phyloP scores from a whole-genome alignment of 441 rosid species.

The Erodium trifolium region DNA sequence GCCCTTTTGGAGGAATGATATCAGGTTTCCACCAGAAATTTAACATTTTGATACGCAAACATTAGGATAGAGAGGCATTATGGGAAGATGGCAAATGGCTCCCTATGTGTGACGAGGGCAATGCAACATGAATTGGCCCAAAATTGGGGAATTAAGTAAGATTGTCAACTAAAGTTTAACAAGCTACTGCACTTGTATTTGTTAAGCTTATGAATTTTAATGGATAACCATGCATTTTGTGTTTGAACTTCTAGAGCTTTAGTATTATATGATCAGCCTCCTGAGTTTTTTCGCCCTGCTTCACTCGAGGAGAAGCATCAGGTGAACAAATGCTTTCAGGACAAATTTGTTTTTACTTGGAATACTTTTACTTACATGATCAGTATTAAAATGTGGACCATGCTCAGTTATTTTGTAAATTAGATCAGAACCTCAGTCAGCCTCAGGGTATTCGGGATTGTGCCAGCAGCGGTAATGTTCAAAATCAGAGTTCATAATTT shows the following conservation, averaged over 20 bases:
- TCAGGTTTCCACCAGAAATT: not conserved
- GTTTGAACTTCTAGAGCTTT: slow-evolving; percentile 44
- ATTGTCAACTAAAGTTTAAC: slow-evolving; percentile 21
- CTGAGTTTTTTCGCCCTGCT: slow-evolving; percentile 72
- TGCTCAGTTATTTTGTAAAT: slow-evolving; percentile 73
- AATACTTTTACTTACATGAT: not conserved
- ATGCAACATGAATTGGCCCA: slow-evolving; percentile 96
- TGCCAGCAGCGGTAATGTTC: slow-evolving; percentile 46
- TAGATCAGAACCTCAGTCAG: slow-evolving; percentile 45
- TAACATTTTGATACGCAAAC: not conserved
- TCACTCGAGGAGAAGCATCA: slow-evolving; percentile 65
- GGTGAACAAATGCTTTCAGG: slow-evolving; percentile 35
- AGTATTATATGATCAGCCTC: slow-evolving; percentile 92
- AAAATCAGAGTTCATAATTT: not conserved
- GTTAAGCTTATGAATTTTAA: slow-evolving; percentile 10
- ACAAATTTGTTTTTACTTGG: too few species aligned
- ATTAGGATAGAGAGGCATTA: slow-evolving; percentile 71
- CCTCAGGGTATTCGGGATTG: slow-evolving; percentile 51
- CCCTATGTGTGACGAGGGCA: slow-evolving; percentile 83
- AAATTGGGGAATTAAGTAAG: slow-evolving; percentile 95
- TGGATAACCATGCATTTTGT: slow-evolving; percentile 17
- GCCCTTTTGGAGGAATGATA: not conserved
- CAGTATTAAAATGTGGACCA: slow-evolving; percentile 19
- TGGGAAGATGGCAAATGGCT: slow-evolving; percentile 80
- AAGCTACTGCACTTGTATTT: slow-evolving; percentile 13